These are phyloP conservation scores for Gentiana macrophylla DNA, from an alignment of 257 asterid species.

Conservation along the genomic window DNA sequence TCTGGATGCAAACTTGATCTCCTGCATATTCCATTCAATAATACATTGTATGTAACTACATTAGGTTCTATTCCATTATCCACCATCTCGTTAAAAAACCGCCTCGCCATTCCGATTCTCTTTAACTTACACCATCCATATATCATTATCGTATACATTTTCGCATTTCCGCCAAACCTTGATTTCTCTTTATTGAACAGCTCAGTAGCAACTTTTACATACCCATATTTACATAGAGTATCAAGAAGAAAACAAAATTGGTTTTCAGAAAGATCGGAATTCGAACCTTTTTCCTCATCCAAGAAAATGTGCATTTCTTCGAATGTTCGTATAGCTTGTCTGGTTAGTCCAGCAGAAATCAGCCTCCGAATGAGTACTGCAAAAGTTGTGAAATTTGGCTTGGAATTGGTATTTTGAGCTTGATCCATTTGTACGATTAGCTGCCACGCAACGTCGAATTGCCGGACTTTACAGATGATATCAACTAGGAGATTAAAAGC, in stretches of 20 bases:
- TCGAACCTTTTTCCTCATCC: slow-evolving; percentile 24
- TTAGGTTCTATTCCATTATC: slow-evolving; percentile 61
- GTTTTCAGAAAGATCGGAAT: slow-evolving; percentile 10
- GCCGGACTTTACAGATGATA: slow-evolving; percentile 62
- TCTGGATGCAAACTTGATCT: slow-evolving; percentile 73
- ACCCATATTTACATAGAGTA: slow-evolving; percentile 86
- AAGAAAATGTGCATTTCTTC: slow-evolving; percentile 58
- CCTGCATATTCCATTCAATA: slow-evolving; percentile 78
- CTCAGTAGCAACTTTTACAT: slow-evolving; percentile 69
- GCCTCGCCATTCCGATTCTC: slow-evolving; percentile 50
- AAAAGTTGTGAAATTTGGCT: slow-evolving; percentile 71
- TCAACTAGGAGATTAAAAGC: slow-evolving; percentile 61
- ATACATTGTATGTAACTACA: slow-evolving; percentile 63
- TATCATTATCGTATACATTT: slow-evolving; percentile 60
- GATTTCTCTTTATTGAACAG: slow-evolving; percentile 67
- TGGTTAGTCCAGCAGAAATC: slow-evolving; percentile 56
- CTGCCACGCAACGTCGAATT: slow-evolving; percentile 85
- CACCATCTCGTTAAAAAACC: slow-evolving; percentile 63
- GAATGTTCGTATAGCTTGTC: slow-evolving; percentile 64
- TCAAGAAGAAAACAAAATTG: slow-evolving; percentile 57
- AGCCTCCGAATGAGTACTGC: slow-evolving; percentile 57
- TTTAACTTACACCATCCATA: slow-evolving; percentile 88
- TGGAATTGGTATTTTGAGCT: slow-evolving; percentile 11
- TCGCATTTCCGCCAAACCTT: slow-evolving; percentile 37
- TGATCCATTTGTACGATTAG: slow-evolving; percentile 57